A percentile compares a stretch with the other conserved stretches of the same genome.
Conservation (phyloP, 192 early-diverging fungal genomes). For the Gryganskiella cystojenkinii region DNA sequence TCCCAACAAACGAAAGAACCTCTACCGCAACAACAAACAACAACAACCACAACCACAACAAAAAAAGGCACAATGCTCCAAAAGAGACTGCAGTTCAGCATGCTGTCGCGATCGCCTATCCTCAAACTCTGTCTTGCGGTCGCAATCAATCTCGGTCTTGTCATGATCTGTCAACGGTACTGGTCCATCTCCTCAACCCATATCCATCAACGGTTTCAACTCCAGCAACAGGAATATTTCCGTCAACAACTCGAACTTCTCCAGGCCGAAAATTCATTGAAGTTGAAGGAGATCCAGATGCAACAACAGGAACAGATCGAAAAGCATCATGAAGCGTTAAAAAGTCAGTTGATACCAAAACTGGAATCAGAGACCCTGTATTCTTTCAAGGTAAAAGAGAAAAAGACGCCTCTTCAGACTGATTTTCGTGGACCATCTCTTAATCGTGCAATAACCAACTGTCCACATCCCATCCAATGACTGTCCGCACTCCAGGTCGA, state of each 20-base stretch:
- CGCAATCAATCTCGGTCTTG: slow-evolving; percentile 13
- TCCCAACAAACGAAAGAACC: too few species aligned
- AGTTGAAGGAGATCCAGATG: neutral
- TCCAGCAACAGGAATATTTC: too few species aligned
- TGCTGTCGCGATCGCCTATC: slow-evolving; percentile 14
- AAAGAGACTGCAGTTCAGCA: too few species aligned
- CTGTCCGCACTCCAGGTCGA: too few species aligned
- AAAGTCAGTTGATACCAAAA: neutral
- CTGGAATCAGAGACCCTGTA: neutral
- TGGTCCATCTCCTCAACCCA: neutral
- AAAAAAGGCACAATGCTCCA: neutral
- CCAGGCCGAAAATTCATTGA: neutral
- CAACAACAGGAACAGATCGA: neutral
- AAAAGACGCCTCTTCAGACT: neutral
- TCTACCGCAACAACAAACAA: too few species aligned
- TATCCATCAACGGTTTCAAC: neutral
- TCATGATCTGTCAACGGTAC: slow-evolving; percentile 6
- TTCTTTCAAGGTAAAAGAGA: neutral
- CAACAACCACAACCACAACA: neutral
- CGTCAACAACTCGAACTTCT: neutral
- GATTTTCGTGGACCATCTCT: too few species aligned
- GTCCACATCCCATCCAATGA: too few species aligned
- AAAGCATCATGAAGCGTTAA: neutral
- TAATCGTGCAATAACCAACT: too few species aligned
- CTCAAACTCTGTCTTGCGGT: slow-evolving; percentile 10